Base-by-base conservation (phyloP, 176 grass and related monocot species). In the Oryza meyeriana region DNA sequence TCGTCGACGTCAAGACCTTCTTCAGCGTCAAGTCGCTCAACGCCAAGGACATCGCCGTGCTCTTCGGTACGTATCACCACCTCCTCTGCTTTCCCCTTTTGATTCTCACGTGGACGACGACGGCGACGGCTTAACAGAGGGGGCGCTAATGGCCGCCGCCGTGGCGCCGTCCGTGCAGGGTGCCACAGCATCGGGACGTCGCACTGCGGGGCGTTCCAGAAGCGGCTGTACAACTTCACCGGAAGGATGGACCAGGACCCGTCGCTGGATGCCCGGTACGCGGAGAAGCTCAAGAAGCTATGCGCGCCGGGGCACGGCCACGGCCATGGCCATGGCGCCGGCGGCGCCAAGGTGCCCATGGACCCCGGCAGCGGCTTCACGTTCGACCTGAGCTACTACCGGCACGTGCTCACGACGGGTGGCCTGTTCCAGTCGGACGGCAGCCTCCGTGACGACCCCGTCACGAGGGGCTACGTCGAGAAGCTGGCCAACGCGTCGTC, bases 341-440 rank as follows among this genome's bases (percentile, higher is more conserved):
- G 0, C 61, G 47, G 1, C 50, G 61, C 78, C 38, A 85, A 81
- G 85, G 89, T 91, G 72, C 66, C 83, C 18, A 39, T 91, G 82
- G 86, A 91, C 58, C 89, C 89, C 47, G 82, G 82, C 45, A 91
- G 86, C 66, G 65, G 55, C 33, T 72, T 66, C 67, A 82, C 45
- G 6, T 91, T 91, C 81, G 83, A 88, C 86, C 81, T 91, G n/a
- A 85, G 85, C 79, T 91, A 91, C 86, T 91, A 88, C 86, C 82
- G 72, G 12, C 82, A 85, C 66, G 89, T 91, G 38, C 78, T 74
- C 13, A 44, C 24, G 65, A 91, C 73, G 45, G 79, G 86, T 8
- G 89, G 86, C 1, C 68, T 91, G 22, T 91, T 91, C 86, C 67
- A 81, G 72, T 87, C 89, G 1, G 89, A 91, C 81, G 77, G 86